Percentiles rank a stretch among this genome's conserved stretches.
These are phyloP conservation scores for Thalassiosira mediterranea DNA, from an alignment of 352 stramenopile genomes.

Conservation along the genomic window DNA sequence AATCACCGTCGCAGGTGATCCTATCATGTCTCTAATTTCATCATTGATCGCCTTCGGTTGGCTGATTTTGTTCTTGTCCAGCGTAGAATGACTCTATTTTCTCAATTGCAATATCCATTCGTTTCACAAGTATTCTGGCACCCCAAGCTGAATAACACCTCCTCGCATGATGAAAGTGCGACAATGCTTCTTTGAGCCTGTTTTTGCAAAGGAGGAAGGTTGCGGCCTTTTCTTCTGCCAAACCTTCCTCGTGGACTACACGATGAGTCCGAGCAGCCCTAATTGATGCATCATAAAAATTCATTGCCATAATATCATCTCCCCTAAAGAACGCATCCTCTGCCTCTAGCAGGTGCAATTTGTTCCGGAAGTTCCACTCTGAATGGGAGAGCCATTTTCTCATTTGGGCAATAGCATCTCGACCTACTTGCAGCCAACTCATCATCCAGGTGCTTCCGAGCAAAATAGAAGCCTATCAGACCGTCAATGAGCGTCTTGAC, in stretches of 20 bases:
- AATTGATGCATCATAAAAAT: conserved; percentile 29
- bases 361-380: conserved; percentile 34
- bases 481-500: conserved; percentile 23
- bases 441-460: conserved; percentile 10
- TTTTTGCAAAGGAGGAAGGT: conserved; percentile 20
- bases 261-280: conserved; percentile 21
- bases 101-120: conserved; percentile 7
- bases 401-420: conserved; percentile 4
- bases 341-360: conserved; percentile 31
- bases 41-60: too few relatives aligned
- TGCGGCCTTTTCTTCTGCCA: conserved; percentile 25
- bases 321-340: conserved; percentile 22
- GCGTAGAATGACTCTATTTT: neutral
- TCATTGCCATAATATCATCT: conserved; percentile 14
- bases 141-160: conserved; percentile 29
- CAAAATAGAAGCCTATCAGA: conserved; percentile 27
- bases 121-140: conserved; percentile 18
- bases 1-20: too few relatives aligned
- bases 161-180: conserved; percentile 9
- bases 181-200: conserved; percentile 13
- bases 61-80: too few relatives aligned
- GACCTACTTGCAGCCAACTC: conserved; percentile 23
- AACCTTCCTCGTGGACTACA: conserved; percentile 33
- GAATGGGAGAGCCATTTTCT: conserved; percentile 10
- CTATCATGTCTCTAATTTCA: too few relatives aligned